These are phyloP conservation scores for Phialemonium atrogriseum DNA, from an alignment of 2,329 filamentous ascomycete species.

Conservation along the genomic window DNA sequence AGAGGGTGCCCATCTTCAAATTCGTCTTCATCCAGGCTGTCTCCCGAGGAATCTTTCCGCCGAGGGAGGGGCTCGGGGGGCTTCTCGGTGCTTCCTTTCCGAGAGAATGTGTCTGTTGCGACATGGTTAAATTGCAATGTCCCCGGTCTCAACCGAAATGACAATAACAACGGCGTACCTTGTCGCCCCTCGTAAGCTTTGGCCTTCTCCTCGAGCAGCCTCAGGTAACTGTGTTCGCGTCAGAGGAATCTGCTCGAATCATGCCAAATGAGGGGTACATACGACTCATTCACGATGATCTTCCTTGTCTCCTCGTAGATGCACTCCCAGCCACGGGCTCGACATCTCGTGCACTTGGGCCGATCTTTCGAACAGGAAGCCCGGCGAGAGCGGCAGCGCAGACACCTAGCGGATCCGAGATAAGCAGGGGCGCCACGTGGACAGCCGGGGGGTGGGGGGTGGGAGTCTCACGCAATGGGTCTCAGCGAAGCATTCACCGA, in stretches of 20 bases:
- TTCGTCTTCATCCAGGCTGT: constrained; percentile 15
- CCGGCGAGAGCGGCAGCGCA: constrained; percentile 24
- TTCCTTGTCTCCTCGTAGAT: constrained; percentile 26
- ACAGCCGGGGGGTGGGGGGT: not conserved
- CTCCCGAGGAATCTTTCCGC: constrained; percentile 2
- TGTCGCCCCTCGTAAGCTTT: constrained; percentile 21
- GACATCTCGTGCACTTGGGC: constrained; percentile 24
- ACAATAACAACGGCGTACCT: not conserved
- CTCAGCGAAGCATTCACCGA: constrained; percentile 2
- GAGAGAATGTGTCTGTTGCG: not conserved
- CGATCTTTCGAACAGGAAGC: constrained; percentile 29
- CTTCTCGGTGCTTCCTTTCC: constrained; percentile 2
- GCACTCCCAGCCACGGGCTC: constrained; percentile 19
- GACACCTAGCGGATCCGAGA: constrained; percentile 18
- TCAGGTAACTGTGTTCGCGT: constrained; percentile 18
- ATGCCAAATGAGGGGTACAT: not conserved
- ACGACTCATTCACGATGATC: constrained; percentile 25
- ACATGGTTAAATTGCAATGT: too few relatives aligned
- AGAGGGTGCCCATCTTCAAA: constrained; percentile 23
- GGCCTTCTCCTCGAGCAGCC: constrained; percentile 24
- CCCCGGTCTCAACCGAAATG: too few relatives aligned
- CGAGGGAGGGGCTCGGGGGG: too few relatives aligned
- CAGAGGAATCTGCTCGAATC: not conserved
- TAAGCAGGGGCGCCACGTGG: too few relatives aligned
- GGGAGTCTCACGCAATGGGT: constrained; percentile 3